Percentiles rank a stretch among this genome's conserved stretches.
phyloP scores from a whole-genome alignment of 176 grass and related monocot genomes.

The Carex pumila region DNA sequence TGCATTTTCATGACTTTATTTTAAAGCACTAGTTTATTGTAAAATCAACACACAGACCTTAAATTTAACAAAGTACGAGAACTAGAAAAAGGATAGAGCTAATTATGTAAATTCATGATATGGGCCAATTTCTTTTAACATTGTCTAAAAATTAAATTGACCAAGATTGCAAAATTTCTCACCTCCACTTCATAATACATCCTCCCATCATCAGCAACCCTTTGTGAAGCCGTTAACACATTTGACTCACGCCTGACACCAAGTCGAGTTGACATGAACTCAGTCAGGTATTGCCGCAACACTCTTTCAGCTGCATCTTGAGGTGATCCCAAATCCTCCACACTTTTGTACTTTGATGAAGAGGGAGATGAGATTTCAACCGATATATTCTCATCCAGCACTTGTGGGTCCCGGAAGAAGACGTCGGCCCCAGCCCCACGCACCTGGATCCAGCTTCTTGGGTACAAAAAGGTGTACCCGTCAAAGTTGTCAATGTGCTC shows the following conservation, averaged over 20 bases:
- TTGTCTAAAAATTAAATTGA: not conserved
- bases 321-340: slow-evolving; percentile 59
- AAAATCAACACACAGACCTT: not conserved
- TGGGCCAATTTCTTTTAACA: not conserved
- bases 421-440: slow-evolving; percentile 59
- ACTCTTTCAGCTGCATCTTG: slow-evolving; percentile 54
- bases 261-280: slow-evolving; percentile 75
- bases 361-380: slow-evolving; percentile 88
- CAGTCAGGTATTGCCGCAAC: slow-evolving; percentile 67
- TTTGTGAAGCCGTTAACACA: slow-evolving; percentile 54
- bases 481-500: slow-evolving; percentile 76
- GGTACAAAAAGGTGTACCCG: slow-evolving; percentile 70
- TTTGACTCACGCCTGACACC: slow-evolving; percentile 63
- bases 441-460: slow-evolving; percentile 77
- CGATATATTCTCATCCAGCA: slow-evolving; percentile 70
- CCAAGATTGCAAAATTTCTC: not conserved
- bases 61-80: not conserved
- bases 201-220: slow-evolving; percentile 59
- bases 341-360: slow-evolving; percentile 42
- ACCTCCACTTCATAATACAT: slow-evolving; percentile 96
- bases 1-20: not conserved
- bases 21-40: not conserved
- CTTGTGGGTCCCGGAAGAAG: slow-evolving; percentile 59
- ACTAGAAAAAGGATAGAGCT: not conserved
- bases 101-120: not conserved